phyloP scores from a whole-genome alignment of 306 rosid species.

The Carpinus fangiana region DNA sequence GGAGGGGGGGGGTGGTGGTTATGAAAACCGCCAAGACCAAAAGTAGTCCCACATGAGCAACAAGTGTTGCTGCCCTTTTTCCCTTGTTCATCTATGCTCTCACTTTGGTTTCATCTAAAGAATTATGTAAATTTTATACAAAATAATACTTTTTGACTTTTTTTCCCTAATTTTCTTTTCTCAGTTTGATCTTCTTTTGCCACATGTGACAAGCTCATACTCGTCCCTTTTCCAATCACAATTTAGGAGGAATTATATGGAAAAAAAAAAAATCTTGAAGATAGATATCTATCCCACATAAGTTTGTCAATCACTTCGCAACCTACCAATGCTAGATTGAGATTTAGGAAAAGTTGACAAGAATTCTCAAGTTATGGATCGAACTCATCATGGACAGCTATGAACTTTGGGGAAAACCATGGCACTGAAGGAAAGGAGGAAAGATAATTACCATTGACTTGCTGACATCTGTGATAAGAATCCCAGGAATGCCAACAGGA shows the following conservation, averaged over 20 bases:
- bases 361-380: neutral
- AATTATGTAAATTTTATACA: neutral
- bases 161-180: neutral
- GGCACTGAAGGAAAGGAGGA: slow-evolving; percentile 2
- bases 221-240: neutral
- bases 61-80: neutral
- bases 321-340: slow-evolving; percentile 2
- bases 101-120: neutral
- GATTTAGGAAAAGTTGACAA: neutral
- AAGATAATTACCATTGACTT: slow-evolving; percentile 67
- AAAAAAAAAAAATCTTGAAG: neutral
- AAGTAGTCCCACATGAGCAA: slow-evolving; percentile 15
- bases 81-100: neutral
- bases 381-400: neutral
- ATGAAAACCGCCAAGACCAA: neutral
- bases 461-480: slow-evolving; percentile 75
- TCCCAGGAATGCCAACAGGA: slow-evolving; percentile 88
- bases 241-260: neutral
- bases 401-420: neutral
- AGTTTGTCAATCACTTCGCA: neutral
- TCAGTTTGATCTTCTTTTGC: neutral
- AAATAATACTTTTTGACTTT: neutral
- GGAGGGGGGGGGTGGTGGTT: too few species aligned
- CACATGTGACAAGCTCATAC: neutral
- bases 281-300: neutral